phyloP scores from a whole-genome alignment of 148 eudicot species.

The Persicaria tinctoria region DNA sequence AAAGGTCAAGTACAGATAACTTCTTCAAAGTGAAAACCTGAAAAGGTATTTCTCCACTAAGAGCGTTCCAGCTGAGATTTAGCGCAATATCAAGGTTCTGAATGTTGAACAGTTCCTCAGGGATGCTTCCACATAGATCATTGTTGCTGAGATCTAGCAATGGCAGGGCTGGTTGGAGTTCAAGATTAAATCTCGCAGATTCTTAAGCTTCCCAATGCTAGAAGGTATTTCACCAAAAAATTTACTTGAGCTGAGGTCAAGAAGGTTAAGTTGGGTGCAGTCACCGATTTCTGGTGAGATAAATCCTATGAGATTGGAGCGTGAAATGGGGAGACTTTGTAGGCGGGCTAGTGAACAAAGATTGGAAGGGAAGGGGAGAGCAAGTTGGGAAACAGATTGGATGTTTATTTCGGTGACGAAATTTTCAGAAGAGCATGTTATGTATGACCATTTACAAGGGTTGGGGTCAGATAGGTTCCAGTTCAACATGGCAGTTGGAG shows the following conservation, averaged over 20 bases:
- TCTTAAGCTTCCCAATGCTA: conserved; percentile 46
- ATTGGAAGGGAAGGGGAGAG: conserved; percentile 46
- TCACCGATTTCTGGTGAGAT: conserved; percentile 60
- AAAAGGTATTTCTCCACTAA: conserved; percentile 54
- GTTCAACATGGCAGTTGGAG: conserved; percentile 26
- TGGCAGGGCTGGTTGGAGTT: conserved; percentile 71
- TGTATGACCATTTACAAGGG: conserved; percentile 77
- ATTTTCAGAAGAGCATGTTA: conserved; percentile 42
- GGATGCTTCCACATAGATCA: conserved; percentile 44
- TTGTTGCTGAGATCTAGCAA: conserved; percentile 73
- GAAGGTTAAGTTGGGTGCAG: conserved; percentile 24
- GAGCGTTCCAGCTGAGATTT: conserved; percentile 64
- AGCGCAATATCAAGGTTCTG: conserved; percentile 65
- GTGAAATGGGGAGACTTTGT: conserved; percentile 39
- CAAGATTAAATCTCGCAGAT: conserved; percentile 44
- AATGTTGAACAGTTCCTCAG: conserved; percentile 43
- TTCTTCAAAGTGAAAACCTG: conserved; percentile 58
- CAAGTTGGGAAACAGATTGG: conserved; percentile 29
- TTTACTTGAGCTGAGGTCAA: conserved; percentile 53
- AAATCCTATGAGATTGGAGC: conserved; percentile 62
- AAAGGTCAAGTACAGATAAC: conserved; percentile 66
- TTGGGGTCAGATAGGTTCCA: conserved; percentile 49
- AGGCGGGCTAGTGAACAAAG: conserved; percentile 37
- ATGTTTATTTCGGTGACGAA: conserved; percentile 46
- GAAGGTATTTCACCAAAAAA: conserved; percentile 54